Percentiles rank a stretch among this genome's conserved stretches.
phyloP scores from a whole-genome alignment of 108 stramenopile genomes.

The Fistulifera pelliculosa region DNA sequence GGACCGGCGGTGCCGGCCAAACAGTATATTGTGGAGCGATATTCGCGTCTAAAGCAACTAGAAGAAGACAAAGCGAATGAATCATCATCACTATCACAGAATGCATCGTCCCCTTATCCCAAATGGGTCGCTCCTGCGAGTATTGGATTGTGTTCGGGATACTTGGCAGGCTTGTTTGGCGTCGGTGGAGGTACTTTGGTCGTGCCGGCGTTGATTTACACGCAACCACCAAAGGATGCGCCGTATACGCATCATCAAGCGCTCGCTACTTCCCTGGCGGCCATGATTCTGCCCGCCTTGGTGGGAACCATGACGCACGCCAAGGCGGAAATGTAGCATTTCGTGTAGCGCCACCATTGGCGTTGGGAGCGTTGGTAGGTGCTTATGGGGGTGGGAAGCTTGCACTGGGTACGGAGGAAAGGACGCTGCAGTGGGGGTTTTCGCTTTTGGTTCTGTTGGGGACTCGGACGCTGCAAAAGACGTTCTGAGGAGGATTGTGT shows the following conservation, averaged over 20 bases:
- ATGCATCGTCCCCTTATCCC: background rate
- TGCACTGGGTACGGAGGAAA: slow-evolving; percentile 52
- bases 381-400: slow-evolving; percentile 75
- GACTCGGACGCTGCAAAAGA: slow-evolving; percentile 24
- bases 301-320: slow-evolving; percentile 72
- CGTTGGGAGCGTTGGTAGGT: slow-evolving; percentile 68
- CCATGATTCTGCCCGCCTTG: slow-evolving; percentile 75
- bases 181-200: slow-evolving; percentile 89
- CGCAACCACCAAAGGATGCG: slow-evolving; percentile 19
- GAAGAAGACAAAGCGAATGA: slow-evolving; percentile 4
- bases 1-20: slow-evolving; percentile 77
- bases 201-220: slow-evolving; percentile 70
- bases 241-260: slow-evolving; percentile 83
- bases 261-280: slow-evolving; percentile 76
- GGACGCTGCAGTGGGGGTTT: slow-evolving; percentile 59
- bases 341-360: slow-evolving; percentile 68
- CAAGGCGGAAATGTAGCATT: slow-evolving; percentile 52
- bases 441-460: slow-evolving; percentile 67
- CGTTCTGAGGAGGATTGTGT: background rate
- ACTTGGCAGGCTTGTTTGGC: slow-evolving; percentile 85
- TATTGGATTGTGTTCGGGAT: slow-evolving; percentile 49
- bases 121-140: slow-evolving; percentile 28
- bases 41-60: slow-evolving; percentile 3
- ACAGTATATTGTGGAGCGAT: slow-evolving; percentile 29
- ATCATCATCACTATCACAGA: background rate